Percentiles rank a stretch among this genome's conserved stretches.
These are phyloP conservation scores for Orobanche coerulescens DNA, from an alignment of 257 asterid species.

Conservation along the genomic window DNA sequence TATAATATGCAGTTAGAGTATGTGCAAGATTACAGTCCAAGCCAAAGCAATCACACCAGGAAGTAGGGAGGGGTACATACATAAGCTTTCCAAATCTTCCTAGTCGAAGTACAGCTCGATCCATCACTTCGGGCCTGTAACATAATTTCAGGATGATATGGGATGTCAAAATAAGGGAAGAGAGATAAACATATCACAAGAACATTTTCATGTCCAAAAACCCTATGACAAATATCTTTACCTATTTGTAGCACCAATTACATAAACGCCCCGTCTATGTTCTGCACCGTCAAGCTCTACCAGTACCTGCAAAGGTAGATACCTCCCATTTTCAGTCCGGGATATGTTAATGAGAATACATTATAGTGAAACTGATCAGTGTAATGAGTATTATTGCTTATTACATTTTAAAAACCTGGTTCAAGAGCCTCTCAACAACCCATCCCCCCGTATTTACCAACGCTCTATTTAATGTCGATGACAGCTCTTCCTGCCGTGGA, in stretches of 20 bases:
- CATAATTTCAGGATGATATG: constrained; percentile 10
- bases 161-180: constrained; percentile 23
- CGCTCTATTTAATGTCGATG: too few relatives aligned
- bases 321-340: background rate
- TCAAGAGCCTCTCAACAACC: constrained; percentile 63
- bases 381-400: too few relatives aligned
- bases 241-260: constrained; percentile 87
- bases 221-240: too few relatives aligned
- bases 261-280: constrained; percentile 54
- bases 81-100: constrained; percentile 67
- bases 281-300: constrained; percentile 83
- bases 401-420: too few relatives aligned
- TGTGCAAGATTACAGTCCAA: too few relatives aligned
- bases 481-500: too few relatives aligned
- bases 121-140: constrained; percentile 73
- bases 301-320: constrained; percentile 48
- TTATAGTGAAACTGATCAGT: too few relatives aligned
- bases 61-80: constrained; percentile 77
- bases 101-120: constrained; percentile 65
- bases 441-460: constrained; percentile 71
- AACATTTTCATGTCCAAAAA: too few relatives aligned
- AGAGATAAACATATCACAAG: too few relatives aligned
- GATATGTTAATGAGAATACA: too few relatives aligned
- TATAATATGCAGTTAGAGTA: too few relatives aligned
- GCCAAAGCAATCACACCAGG: too few relatives aligned